Evolutionary conservation across 345 rosid species (phyloP), one percentile per base, ranked within the genome.

Genomic region (Populus nigra): DNA sequence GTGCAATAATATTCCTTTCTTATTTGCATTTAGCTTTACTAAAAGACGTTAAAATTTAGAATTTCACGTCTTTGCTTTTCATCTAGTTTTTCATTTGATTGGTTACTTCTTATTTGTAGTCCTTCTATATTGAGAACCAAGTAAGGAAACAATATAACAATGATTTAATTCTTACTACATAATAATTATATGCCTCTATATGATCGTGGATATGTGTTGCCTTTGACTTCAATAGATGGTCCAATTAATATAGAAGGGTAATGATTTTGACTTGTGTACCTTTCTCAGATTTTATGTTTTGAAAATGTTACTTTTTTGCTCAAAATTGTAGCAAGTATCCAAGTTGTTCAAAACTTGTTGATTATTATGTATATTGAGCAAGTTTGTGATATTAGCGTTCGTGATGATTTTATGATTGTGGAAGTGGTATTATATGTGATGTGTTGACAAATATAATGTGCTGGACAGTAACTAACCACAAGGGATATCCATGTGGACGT

Each of bases 111-210:
- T 75, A 65, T 82, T 43, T 89, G 89, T 80, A 94, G 98, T 89
- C 96, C 59, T 94, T 88, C 77, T 91, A 95, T 94, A 86, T 96
- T 57, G 98, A 93, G 84, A 85, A 82, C 71, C 88, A 86, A 88
- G 82, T 89, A 39, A 81, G 81, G 73, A 85, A 77, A 77, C 73
- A 47, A 74, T 82, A 77, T 53, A 78, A 67, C 50, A 78, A 79
- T 73, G 87, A 65, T 31, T 77, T 82, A 23, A 73, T 83, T 83
- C 82, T 89, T 9, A 31, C 80, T 84, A 39, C 91, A 93, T 74
- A 72, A 87, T 79, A 84, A 82, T 81, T 76, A 62, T 20, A 89
- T 89, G 66, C 99, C 98, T 50, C 91, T 90, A 71, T 96, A 96
- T 89, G 92, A 96, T 76, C 99, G 97, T 83, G 92, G 90, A 79